Evolutionary conservation across 2,329 filamentous ascomycete genomes (phyloP).

Genomic region (Cladorrhinum sp.): DNA sequence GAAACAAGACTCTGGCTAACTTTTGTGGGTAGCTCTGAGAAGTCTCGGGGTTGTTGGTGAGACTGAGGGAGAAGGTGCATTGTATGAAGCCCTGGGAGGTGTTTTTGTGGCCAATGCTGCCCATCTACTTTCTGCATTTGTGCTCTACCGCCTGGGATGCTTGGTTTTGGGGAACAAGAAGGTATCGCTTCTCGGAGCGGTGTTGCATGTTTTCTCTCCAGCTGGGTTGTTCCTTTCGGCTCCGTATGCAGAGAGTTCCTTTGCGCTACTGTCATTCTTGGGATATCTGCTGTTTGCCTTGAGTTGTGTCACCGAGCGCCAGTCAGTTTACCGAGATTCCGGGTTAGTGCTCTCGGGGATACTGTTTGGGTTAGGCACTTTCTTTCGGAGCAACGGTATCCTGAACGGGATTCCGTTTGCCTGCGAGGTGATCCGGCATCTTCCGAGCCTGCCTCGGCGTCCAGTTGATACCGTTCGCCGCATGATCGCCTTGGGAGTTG

Average conservation of each 20-base stretch:
- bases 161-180: constrained; percentile 49
- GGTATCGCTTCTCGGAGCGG: constrained; percentile 66
- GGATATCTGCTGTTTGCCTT: constrained; percentile 69
- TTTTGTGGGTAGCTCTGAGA: background rate
- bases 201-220: constrained; percentile 79
- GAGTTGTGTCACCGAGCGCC: constrained; percentile 38
- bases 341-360: constrained; percentile 61
- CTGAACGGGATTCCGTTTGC: constrained; percentile 76
- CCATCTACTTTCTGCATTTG: constrained; percentile 72
- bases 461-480: constrained; percentile 45
- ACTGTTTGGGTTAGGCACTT: constrained; percentile 68
- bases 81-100: constrained; percentile 48
- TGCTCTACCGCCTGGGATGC: constrained; percentile 65
- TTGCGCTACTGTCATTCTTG: constrained; percentile 71
- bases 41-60: constrained; percentile 3
- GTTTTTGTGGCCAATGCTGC: constrained; percentile 67
- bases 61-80: background rate
- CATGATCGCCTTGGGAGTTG: constrained; percentile 57
- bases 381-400: constrained; percentile 81
- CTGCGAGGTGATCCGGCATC: constrained; percentile 50
- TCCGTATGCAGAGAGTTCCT: constrained; percentile 78
- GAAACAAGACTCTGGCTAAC: background rate
- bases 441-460: constrained; percentile 39
- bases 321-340: constrained; percentile 40
- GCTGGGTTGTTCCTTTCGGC: constrained; percentile 87